Conservation (phyloP, 1,139 yeast genomes). For the Sugiyamaella pinicola region DNA sequence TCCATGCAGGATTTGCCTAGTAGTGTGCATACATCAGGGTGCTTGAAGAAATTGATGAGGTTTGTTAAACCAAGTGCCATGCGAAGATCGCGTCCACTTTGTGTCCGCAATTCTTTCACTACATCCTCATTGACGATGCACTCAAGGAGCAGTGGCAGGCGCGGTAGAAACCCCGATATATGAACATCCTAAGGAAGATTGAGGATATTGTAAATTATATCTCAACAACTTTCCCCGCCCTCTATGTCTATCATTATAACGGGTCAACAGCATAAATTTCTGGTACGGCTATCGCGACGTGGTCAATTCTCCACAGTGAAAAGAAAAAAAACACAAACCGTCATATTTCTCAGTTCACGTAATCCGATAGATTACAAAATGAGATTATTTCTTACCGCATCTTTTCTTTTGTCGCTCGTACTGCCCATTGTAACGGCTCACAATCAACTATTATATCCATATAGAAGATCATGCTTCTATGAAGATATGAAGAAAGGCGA, state of each 20-base stretch:
- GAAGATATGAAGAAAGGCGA: constrained; percentile 82
- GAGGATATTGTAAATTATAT: too few species aligned
- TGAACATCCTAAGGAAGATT: too few species aligned
- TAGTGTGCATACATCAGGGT: too few species aligned
- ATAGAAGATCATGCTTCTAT: constrained; percentile 85
- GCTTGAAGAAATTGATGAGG: too few species aligned
- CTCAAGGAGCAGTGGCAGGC: too few species aligned
- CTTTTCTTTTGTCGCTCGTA: not conserved
- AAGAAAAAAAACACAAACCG: not conserved
- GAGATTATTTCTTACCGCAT: constrained; percentile 3
- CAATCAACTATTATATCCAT: constrained; percentile 79
- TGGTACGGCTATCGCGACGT: constrained; percentile 17
- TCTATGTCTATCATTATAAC: not conserved
- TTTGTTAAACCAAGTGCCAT: too few species aligned
- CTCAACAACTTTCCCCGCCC: too few species aligned
- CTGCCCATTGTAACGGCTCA: constrained; percentile 53
- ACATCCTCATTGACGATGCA: too few species aligned
- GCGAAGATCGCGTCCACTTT: too few species aligned
- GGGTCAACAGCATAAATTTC: not conserved
- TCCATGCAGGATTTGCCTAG: too few species aligned
- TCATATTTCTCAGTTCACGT: not conserved
- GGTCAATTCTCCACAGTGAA: constrained; percentile 14
- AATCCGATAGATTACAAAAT: not conserved
- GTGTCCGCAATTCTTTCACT: too few species aligned
- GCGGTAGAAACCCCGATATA: too few species aligned